Evolutionary conservation across 1,284 basidiomycete genomes (phyloP).

Genomic region (Ceratobasidium theobromae): DNA sequence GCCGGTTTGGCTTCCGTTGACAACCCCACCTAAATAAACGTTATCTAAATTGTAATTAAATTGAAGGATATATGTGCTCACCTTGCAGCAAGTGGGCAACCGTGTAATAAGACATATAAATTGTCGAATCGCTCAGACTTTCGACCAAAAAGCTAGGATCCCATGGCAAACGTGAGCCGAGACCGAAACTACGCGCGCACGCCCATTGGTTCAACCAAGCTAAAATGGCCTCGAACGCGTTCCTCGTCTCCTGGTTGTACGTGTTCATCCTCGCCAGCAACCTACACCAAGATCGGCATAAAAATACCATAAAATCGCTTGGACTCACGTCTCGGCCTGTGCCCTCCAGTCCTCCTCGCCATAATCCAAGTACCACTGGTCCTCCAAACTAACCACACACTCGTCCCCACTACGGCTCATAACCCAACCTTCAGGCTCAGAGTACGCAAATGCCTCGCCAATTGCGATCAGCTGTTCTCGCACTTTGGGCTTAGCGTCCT

Average conservation of each 20-base stretch:
- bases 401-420: constrained; percentile 90
- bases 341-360: constrained; percentile 89
- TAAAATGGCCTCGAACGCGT: constrained; percentile 89
- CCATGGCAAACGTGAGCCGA: constrained; percentile 97
- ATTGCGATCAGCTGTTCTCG: constrained; percentile 79
- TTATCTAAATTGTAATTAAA: neutral
- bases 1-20: constrained; percentile 80
- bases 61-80: constrained; percentile 43
- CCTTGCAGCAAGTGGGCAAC: constrained; percentile 87
- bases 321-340: constrained; percentile 75
- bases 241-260: constrained; percentile 84
- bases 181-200: constrained; percentile 93
- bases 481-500: constrained; percentile 90
- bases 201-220: constrained; percentile 99
- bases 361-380: constrained; percentile 99
- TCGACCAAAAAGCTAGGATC: constrained; percentile 96
- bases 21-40: constrained; percentile 55
- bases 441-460: constrained; percentile 85
- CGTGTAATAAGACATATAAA: constrained; percentile 99
- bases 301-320: neutral
- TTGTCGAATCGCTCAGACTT: constrained; percentile 94
- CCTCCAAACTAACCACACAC: constrained; percentile 96
- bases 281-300: constrained; percentile 46
- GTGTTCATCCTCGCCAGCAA: constrained; percentile 86
- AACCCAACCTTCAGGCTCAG: constrained; percentile 93